Percentiles rank a stretch among this genome's conserved stretches.
These are phyloP conservation scores for Coemansia sp. DNA, from an alignment of 192 early-diverging fungal genomes.

Conservation along the genomic window DNA sequence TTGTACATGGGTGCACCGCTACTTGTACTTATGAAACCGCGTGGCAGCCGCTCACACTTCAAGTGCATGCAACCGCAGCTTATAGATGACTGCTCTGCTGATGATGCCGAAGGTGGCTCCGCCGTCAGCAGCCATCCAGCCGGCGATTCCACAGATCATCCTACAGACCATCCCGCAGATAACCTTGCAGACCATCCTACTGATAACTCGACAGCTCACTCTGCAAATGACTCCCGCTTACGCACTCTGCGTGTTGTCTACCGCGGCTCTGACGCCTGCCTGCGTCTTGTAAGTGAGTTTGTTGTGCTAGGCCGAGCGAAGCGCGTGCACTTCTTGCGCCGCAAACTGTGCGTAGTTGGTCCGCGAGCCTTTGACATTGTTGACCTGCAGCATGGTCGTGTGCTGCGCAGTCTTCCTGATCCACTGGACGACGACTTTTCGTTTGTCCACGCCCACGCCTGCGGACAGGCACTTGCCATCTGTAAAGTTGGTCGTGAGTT, in stretches of 20 bases:
- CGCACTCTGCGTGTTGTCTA: conserved; percentile 37
- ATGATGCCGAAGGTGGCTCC: conserved; percentile 14
- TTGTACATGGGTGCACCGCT: conserved; percentile 36
- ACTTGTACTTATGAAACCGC: conserved; percentile 46
- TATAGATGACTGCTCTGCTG: conserved; percentile 7
- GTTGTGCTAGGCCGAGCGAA: conserved; percentile 59
- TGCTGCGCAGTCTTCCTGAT: conserved; percentile 38
- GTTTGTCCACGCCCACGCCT: conserved; percentile 29
- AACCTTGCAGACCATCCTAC: neutral
- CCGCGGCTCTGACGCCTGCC: conserved; percentile 19
- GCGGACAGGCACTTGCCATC: conserved; percentile 38
- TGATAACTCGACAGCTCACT: neutral
- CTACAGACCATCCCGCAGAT: conserved; percentile 1
- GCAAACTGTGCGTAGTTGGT: conserved; percentile 84
- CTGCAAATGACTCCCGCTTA: neutral
- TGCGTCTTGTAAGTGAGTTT: conserved; percentile 52
- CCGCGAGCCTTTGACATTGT: conserved; percentile 92
- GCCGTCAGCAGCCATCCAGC: neutral
- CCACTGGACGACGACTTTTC: conserved; percentile 53
- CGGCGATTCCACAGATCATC: conserved; percentile 1
- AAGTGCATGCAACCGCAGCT: conserved; percentile 51
- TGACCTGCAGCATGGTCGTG: conserved; percentile 56
- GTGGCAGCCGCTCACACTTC: conserved; percentile 50
- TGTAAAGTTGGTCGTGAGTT: conserved; percentile 64
- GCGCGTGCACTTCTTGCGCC: conserved; percentile 77